Conservation (phyloP, 2,329 filamentous ascomycete species). For the Septoria linicola region DNA sequence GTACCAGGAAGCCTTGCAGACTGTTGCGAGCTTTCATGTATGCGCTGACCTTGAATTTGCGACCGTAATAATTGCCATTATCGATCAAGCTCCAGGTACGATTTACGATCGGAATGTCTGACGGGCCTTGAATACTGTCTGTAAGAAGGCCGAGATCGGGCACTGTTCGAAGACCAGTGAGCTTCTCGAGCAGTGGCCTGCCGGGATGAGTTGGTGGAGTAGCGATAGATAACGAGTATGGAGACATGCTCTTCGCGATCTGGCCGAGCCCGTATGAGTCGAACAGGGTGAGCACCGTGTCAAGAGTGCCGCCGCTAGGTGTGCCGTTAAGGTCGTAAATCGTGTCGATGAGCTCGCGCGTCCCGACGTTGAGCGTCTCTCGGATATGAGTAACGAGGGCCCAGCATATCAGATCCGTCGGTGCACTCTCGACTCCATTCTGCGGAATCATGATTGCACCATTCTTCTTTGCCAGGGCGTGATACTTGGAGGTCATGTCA, state of each 20-base stretch:
- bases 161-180: conserved; percentile 55
- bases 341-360: conserved; percentile 52
- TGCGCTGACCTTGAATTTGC: conserved; percentile 58
- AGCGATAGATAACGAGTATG: conserved; percentile 53
- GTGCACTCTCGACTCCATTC: conserved; percentile 61
- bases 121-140: conserved; percentile 52
- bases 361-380: conserved; percentile 51
- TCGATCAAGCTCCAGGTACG: conserved; percentile 59
- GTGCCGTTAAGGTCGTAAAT: conserved; percentile 56
- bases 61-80: conserved; percentile 55
- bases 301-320: conserved; percentile 60
- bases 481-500: conserved; percentile 61
- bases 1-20: conserved; percentile 50
- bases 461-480: conserved; percentile 58
- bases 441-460: conserved; percentile 63
- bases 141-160: conserved; percentile 60
- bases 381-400: conserved; percentile 55
- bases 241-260: conserved; percentile 49
- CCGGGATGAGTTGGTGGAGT: conserved; percentile 36
- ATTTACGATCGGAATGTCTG: conserved; percentile 59
- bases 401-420: conserved; percentile 57
- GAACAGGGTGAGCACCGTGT: conserved; percentile 62
- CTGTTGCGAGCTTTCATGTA: conserved; percentile 54
- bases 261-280: conserved; percentile 50
- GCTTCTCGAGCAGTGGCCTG: conserved; percentile 39